Conservation (phyloP, 768 basidiomycete species). For the Pholiota microspora region DNA sequence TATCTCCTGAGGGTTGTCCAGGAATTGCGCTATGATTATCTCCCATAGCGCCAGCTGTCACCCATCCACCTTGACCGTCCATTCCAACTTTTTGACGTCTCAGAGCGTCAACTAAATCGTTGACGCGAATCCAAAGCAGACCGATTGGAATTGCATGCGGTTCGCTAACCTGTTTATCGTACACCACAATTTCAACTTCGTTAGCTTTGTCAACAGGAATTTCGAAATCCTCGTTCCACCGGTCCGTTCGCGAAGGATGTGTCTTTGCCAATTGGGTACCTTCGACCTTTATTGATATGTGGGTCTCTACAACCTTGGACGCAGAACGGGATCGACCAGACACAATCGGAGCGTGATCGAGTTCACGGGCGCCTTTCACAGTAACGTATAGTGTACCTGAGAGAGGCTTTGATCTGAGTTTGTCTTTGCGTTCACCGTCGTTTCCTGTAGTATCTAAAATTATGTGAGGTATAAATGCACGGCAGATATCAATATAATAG, state of each 20-base stretch:
- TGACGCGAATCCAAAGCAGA: slow-evolving; percentile 91
- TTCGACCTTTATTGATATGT: slow-evolving; percentile 94
- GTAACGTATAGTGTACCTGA: slow-evolving; percentile 91
- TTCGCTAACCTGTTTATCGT: slow-evolving; percentile 87
- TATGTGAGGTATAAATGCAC: slow-evolving; percentile 6
- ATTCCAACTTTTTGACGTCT: slow-evolving; percentile 88
- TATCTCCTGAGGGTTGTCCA: slow-evolving; percentile 35
- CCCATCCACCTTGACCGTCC: slow-evolving; percentile 94
- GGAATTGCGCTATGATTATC: slow-evolving; percentile 38
- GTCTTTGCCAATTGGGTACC: slow-evolving; percentile 91
- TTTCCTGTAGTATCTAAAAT: slow-evolving; percentile 47
- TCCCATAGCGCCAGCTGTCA: slow-evolving; percentile 89
- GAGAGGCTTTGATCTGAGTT: slow-evolving; percentile 88
- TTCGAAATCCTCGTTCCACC: slow-evolving; percentile 98
- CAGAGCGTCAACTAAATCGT: slow-evolving; percentile 90
- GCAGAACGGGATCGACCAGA: slow-evolving; percentile 67
- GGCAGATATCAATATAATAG: slow-evolving; percentile 2
- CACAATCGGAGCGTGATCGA: slow-evolving; percentile 87
- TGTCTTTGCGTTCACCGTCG: slow-evolving; percentile 88
- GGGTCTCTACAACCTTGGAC: slow-evolving; percentile 81
- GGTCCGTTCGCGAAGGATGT: slow-evolving; percentile 90
- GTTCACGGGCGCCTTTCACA: slow-evolving; percentile 86
- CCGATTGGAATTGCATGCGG: slow-evolving; percentile 86
- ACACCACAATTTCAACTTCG: slow-evolving; percentile 95
- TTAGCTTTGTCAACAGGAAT: slow-evolving; percentile 97